Percentiles rank a stretch among this genome's conserved stretches.
phyloP scores from a whole-genome alignment of 2,329 filamentous ascomycete genomes.

The Ceratocystis papillata region DNA sequence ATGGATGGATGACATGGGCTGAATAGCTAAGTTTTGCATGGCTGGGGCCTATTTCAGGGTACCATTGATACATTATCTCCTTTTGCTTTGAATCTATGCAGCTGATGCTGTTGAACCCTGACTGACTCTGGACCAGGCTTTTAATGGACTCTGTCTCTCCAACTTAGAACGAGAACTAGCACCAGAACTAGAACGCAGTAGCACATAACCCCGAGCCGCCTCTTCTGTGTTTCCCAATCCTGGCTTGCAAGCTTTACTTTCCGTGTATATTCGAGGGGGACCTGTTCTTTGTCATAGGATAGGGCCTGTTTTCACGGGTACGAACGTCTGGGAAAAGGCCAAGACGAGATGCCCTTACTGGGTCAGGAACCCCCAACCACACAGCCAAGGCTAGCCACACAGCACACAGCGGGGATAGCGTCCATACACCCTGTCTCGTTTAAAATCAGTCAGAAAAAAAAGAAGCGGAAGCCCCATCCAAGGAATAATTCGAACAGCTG shows the following conservation, averaged over 20 bases:
- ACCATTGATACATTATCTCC: neutral
- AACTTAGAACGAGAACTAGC: too few relatives aligned
- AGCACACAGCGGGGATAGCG: neutral
- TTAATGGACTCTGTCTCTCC: neutral
- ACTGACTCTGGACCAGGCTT: neutral
- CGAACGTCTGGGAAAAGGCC: neutral
- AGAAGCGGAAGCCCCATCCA: neutral
- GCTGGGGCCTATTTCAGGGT: slow-evolving; percentile 6
- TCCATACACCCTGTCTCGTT: neutral
- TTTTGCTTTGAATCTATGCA: neutral
- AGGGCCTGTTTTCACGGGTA: neutral
- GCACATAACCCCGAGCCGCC: too few relatives aligned
- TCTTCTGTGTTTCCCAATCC: too few relatives aligned
- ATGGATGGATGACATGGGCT: neutral
- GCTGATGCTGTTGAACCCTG: slow-evolving; percentile 1
- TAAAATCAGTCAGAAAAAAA: neutral
- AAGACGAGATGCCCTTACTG: neutral
- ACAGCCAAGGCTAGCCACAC: neutral
- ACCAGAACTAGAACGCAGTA: too few relatives aligned
- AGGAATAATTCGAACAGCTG: neutral
- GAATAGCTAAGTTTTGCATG: neutral
- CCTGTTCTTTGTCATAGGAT: neutral
- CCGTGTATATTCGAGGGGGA: too few relatives aligned
- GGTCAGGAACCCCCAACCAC: too few relatives aligned
- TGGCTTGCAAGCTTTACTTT: too few relatives aligned